phyloP scores from a whole-genome alignment of 1,284 basidiomycete species.

The Kalmanozyma brasiliensis region DNA sequence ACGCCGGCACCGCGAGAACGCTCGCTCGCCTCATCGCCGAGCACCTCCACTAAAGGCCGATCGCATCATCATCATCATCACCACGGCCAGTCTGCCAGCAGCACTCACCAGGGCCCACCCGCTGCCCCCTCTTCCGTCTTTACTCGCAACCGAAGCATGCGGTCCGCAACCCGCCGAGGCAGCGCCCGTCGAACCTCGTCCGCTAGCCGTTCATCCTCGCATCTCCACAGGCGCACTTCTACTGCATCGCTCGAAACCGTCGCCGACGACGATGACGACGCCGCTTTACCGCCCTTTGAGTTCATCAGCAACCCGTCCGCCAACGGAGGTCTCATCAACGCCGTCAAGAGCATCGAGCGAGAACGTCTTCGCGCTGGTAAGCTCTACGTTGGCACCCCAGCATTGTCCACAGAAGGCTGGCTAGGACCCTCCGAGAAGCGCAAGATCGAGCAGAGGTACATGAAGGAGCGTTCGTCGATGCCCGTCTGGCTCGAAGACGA shows the following conservation, averaged over 20 bases:
- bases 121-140: constrained; percentile 44
- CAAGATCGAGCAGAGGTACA: constrained; percentile 75
- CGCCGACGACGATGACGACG: constrained; percentile 22
- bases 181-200: constrained; percentile 36
- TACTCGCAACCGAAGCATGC: constrained; percentile 43
- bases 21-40: constrained; percentile 30
- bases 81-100: constrained; percentile 3
- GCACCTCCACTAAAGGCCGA: constrained; percentile 33
- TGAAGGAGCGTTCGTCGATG: constrained; percentile 73
- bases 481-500: constrained; percentile 80
- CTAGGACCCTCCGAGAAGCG: constrained; percentile 67
- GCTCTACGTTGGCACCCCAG: constrained; percentile 64
- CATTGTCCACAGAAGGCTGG: constrained; percentile 59
- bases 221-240: constrained; percentile 42
- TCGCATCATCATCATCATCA: constrained; percentile 16
- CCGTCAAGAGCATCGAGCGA: constrained; percentile 59
- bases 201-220: constrained; percentile 24
- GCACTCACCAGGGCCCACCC: constrained; percentile 36
- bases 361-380: constrained; percentile 56
- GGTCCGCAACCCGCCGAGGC: constrained; percentile 18
- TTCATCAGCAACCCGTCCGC: constrained; percentile 63
- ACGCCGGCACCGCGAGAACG: constrained; percentile 19
- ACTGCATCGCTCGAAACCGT: constrained; percentile 48
- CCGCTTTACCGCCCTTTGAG: constrained; percentile 50
- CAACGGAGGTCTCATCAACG: constrained; percentile 67